Conservation (phyloP, 139 green algal species). For the Coelastrella sp. region DNA sequence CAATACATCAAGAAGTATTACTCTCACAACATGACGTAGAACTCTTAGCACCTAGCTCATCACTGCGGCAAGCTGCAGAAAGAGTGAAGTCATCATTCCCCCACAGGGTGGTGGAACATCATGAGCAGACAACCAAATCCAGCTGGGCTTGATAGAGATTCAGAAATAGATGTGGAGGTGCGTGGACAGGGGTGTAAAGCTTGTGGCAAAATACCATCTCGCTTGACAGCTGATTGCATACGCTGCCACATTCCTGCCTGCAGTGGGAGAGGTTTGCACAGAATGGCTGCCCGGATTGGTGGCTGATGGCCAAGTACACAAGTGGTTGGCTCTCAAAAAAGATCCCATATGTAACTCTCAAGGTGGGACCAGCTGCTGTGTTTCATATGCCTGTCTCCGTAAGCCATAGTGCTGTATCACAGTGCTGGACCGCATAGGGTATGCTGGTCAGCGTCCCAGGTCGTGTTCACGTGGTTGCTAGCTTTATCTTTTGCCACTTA, state of each 20-base stretch:
- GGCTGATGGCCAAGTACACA: constrained; percentile 19
- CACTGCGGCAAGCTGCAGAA: no score
- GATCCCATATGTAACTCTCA: background rate
- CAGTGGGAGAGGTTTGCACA: constrained; percentile 27
- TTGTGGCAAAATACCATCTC: background rate
- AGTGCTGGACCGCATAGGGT: no score
- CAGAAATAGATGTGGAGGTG: background rate
- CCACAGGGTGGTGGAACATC: no score
- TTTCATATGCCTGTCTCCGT: background rate
- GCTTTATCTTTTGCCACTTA: no score
- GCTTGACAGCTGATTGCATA: background rate
- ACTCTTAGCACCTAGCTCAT: no score
- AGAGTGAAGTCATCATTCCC: no score
- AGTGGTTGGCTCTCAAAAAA: background rate
- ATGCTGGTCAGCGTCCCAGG: no score
- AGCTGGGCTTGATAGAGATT: background rate
- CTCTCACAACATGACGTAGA: no score
- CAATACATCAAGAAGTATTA: no score
- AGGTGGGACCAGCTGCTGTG: background rate
- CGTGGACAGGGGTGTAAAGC: background rate
- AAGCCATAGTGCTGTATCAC: no score
- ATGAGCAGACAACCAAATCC: background rate
- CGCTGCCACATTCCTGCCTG: background rate
- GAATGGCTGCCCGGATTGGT: constrained; percentile 30
- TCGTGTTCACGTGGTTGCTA: no score